phyloP scores from a whole-genome alignment of 75 land plant species.

The Larix kaempferi region DNA sequence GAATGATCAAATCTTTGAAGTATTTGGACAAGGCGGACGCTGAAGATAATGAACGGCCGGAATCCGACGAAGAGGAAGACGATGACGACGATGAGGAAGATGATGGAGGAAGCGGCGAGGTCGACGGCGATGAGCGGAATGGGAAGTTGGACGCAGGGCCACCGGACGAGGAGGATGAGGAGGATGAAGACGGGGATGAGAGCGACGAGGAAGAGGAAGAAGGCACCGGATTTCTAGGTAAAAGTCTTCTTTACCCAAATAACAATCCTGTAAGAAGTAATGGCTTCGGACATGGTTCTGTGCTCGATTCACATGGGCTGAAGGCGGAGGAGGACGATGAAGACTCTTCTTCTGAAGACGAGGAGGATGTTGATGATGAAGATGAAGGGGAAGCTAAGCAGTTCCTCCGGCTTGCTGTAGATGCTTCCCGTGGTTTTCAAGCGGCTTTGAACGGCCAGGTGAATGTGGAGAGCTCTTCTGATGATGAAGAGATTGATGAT shows the following conservation, averaged over 20 bases:
- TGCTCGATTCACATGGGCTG: constrained; percentile 10
- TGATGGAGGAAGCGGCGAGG: constrained; percentile 59
- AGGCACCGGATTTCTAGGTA: background rate
- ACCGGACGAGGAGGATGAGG: constrained; percentile 63
- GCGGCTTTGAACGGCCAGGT: background rate
- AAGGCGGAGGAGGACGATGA: constrained; percentile 12
- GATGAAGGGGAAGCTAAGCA: constrained; percentile 17
- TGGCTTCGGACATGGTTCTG: constrained; percentile 14
- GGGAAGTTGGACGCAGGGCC: constrained; percentile 25
- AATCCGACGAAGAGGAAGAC: constrained; percentile 88
- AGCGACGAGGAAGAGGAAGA: constrained; percentile 48
- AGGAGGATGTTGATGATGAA: constrained; percentile 30
- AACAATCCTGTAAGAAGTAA: background rate
- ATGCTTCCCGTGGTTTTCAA: background rate
- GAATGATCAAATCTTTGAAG: constrained; percentile 64
- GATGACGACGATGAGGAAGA: constrained; percentile 72
- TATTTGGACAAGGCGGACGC: constrained; percentile 80
- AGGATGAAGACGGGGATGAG: constrained; percentile 70
- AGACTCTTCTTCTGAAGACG: constrained; percentile 12
- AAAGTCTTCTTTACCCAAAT: background rate
- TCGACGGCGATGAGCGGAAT: constrained; percentile 53
- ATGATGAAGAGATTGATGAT: constrained; percentile 30
- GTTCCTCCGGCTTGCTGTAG: background rate
- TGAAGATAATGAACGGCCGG: constrained; percentile 73
- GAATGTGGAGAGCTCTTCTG: constrained; percentile 32